phyloP scores from a whole-genome alignment of 2,329 filamentous ascomycete species.

The Cadophora luteo-olivacea region DNA sequence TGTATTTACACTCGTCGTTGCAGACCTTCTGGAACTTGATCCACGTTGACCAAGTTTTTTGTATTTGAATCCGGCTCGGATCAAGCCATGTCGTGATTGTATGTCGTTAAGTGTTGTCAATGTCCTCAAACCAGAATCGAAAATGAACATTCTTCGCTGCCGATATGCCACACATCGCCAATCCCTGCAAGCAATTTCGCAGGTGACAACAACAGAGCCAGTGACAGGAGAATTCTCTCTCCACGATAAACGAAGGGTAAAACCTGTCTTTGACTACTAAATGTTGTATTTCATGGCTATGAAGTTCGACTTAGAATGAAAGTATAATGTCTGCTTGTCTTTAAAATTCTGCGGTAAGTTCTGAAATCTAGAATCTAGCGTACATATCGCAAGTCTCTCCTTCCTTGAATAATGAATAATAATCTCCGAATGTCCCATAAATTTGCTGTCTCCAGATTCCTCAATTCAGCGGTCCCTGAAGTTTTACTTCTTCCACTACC shows the following conservation, averaged over 20 bases:
- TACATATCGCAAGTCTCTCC: background rate
- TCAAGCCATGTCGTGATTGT: too few species aligned
- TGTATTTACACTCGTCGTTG: background rate
- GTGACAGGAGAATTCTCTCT: background rate
- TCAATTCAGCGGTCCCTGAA: constrained; percentile 5
- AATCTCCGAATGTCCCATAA: background rate
- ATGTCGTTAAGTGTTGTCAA: background rate
- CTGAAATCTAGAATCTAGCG: background rate
- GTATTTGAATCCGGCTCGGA: too few species aligned
- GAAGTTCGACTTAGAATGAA: background rate
- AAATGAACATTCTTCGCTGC: background rate
- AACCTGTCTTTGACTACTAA: background rate
- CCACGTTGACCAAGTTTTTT: too few species aligned
- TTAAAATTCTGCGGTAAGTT: background rate
- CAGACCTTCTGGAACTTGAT: background rate
- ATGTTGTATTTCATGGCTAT: background rate
- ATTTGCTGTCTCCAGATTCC: background rate
- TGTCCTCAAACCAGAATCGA: background rate
- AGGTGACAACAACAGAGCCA: background rate
- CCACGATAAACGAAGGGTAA: background rate
- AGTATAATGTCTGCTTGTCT: background rate
- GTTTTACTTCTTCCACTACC: background rate
- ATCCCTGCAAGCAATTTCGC: background rate
- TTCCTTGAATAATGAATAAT: background rate
- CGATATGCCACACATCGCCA: background rate